Conservation (phyloP, 108 stramenopile genomes). For the Mayamaea pseudoterrestris region DNA sequence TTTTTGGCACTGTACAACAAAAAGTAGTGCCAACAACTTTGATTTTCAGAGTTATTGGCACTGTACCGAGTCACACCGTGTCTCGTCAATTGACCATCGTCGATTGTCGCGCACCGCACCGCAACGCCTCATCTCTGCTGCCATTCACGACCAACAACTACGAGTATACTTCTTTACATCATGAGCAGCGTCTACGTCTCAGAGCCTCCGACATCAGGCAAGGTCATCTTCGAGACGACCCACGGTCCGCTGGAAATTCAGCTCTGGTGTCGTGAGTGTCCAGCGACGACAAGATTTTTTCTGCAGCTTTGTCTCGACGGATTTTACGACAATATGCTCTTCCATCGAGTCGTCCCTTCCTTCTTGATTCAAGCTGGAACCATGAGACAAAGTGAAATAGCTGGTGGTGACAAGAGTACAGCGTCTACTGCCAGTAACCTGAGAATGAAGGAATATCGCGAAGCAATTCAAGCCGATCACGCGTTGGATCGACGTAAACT, state of each 20-base stretch:
- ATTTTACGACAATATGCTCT: conserved; percentile 58
- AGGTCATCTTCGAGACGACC: conserved; percentile 85
- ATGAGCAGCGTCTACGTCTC: conserved; percentile 92
- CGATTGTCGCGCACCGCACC: too few species aligned
- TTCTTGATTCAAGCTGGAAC: conserved; percentile 88
- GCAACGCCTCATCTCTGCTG: too few species aligned
- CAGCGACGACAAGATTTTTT: conserved; percentile 77
- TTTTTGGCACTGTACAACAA: too few species aligned
- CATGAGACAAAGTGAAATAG: conserved; percentile 13
- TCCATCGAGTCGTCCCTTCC: conserved; percentile 76
- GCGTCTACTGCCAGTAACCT: background rate
- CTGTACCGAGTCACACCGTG: too few species aligned
- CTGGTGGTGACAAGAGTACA: conserved; percentile 1
- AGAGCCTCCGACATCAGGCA: conserved; percentile 79
- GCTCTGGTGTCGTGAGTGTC: conserved; percentile 88
- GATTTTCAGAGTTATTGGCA: too few species aligned
- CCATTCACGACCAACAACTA: too few species aligned
- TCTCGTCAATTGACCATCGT: too few species aligned
- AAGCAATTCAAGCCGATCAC: conserved; percentile 13
- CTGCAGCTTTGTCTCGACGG: conserved; percentile 88
- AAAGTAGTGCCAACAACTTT: too few species aligned
- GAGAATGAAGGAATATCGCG: conserved; percentile 17
- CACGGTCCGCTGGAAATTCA: conserved; percentile 85
- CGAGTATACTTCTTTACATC: background rate
- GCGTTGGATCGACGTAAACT: conserved; percentile 50